phyloP scores from a whole-genome alignment of 352 stramenopile species.

The Phytophthora chlamydospora region DNA sequence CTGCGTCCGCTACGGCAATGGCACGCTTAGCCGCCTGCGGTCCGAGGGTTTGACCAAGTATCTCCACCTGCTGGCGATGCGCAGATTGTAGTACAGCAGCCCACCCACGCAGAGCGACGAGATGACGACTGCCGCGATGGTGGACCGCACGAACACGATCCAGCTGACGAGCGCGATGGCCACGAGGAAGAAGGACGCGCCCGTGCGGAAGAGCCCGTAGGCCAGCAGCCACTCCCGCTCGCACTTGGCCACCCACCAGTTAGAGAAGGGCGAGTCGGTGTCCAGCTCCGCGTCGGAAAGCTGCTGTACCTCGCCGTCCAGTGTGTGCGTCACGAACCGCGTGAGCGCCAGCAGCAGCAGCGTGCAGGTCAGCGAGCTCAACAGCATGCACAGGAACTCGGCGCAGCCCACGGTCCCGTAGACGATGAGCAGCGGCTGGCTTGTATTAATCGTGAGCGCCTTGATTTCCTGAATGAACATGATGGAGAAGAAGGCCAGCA shows the following conservation, averaged over 20 bases:
- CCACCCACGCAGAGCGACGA: slow-evolving; percentile 50
- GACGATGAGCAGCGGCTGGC: slow-evolving; percentile 54
- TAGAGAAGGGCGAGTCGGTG: slow-evolving; percentile 66
- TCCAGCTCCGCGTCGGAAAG: slow-evolving; percentile 68
- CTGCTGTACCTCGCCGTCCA: slow-evolving; percentile 66
- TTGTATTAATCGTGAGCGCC: slow-evolving; percentile 45
- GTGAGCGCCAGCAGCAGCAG: slow-evolving; percentile 77
- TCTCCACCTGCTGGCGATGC: slow-evolving; percentile 72
- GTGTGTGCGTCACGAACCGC: slow-evolving; percentile 78
- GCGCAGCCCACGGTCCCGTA: slow-evolving; percentile 65
- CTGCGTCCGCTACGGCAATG: slow-evolving; percentile 12
- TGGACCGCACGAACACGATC: slow-evolving; percentile 64
- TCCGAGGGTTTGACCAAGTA: slow-evolving; percentile 72
- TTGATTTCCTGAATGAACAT: slow-evolving; percentile 80
- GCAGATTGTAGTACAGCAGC: slow-evolving; percentile 71
- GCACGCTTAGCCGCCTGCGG: slow-evolving; percentile 25
- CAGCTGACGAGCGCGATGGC: slow-evolving; percentile 62
- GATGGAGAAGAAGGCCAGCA: slow-evolving; percentile 76
- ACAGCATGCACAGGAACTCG: slow-evolving; percentile 79
- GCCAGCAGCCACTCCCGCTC: slow-evolving; percentile 78
- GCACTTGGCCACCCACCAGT: slow-evolving; percentile 74
- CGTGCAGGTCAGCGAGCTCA: slow-evolving; percentile 74
- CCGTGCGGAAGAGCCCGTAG: slow-evolving; percentile 68
- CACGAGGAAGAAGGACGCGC: slow-evolving; percentile 68
- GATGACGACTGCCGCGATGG: slow-evolving; percentile 47